Evolutionary conservation across 768 basidiomycete species (phyloP), one percentile per base, ranked within the genome.

Genomic region (Lyophyllum decastes): DNA sequence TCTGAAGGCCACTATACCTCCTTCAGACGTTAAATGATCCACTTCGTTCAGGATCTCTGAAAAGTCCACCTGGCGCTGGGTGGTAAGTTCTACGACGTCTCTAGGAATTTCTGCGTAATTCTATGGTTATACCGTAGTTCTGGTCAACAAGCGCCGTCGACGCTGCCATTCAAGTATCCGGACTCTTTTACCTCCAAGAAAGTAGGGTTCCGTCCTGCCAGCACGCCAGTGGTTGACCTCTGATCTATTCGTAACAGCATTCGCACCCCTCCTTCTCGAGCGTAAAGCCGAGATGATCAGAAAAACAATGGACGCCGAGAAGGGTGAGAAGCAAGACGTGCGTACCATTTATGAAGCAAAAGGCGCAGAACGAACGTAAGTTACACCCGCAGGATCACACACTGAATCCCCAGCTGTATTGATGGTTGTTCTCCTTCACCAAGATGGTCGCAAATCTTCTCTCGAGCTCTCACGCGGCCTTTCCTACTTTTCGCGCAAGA

Each of bases 31-130:
- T 17, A 21, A 41, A 30, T 16, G 4, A 5, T 41, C 1, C n/a
- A 43, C 17, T 17, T 10, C 21, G 10, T 22, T 2, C 40, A 79
- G 78, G 78, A 81, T 91, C 25, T 82, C 84, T 0, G 74, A 89
- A 41, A 73, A 72, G 35, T 80, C 86, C 0, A 85, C 85, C 0
- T 90, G 89, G 89, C 74, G 86, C 68, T 90, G 87, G 88, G 87
- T 89, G 27, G 84, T 82, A 68, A 41, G 82, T 76, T 19, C 4
- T 35, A 12, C 45, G 12, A n/a, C 25, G n/a, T 27, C 16, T 9
- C 44, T 10, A 6, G 10, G 0, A 17, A 14, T 4, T 12, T 7
- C 14, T 38, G 14, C 2, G 14, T 10, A 41, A 30, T 30, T 30
- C 30, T 27, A n/a, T 48, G 3, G 52, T 21, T 35, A 4, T 19